These are phyloP conservation scores for Gymnopilus junonius DNA, from an alignment of 768 basidiomycete genomes.

Conservation along the genomic window DNA sequence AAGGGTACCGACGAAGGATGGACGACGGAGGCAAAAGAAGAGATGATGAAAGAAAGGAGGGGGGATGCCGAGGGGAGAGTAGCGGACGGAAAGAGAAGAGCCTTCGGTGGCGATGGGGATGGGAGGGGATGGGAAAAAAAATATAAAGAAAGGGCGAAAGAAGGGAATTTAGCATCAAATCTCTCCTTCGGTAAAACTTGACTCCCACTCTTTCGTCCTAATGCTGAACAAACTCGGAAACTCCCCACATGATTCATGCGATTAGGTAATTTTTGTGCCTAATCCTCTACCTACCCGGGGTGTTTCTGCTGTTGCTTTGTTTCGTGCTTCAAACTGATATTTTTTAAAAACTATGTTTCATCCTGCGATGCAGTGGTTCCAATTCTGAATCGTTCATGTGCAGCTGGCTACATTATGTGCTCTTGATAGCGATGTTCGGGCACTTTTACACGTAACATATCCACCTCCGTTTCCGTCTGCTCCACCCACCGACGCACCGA, in stretches of 20 bases:
- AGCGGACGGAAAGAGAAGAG: neutral
- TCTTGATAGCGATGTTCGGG: neutral
- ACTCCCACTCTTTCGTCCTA: neutral
- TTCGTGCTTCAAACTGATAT: too few relatives aligned
- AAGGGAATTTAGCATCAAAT: neutral
- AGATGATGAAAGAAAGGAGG: neutral
- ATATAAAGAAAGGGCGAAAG: neutral
- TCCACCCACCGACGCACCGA: neutral
- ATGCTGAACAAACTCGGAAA: too few relatives aligned
- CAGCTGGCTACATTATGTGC: neutral
- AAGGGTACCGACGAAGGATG: neutral
- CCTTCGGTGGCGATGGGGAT: neutral
- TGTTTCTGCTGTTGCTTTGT: too few relatives aligned
- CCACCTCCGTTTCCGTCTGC: neutral
- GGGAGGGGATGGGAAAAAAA: neutral
- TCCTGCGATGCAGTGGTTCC: too few relatives aligned
- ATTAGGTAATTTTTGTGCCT: too few relatives aligned
- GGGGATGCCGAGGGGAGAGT: too few relatives aligned
- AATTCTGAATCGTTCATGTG: neutral
- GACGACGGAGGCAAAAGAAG: neutral
- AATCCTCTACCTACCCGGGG: too few relatives aligned
- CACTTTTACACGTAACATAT: neutral
- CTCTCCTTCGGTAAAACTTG: neutral
- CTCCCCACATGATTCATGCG: neutral
- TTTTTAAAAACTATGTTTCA: too few relatives aligned